Evolutionary conservation across 2,329 filamentous ascomycete species (phyloP), one percentile per base, ranked within the genome.

Genomic region (Pseudogymnoascus sp.): DNA sequence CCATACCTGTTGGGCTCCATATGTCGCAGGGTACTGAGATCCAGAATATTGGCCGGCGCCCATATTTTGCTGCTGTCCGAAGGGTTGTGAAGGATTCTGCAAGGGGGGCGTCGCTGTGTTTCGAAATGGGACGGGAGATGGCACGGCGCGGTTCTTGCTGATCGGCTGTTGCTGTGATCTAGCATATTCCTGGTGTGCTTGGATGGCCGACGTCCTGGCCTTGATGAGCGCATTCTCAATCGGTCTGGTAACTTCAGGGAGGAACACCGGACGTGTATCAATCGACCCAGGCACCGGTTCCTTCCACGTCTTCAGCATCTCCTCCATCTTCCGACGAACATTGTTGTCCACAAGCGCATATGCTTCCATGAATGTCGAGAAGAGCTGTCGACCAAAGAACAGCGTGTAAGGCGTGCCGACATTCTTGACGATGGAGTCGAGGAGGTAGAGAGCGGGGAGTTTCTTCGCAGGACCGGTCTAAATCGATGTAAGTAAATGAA

Each of bases 371-470:
- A 96, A 99, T 3, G 90, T 97, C 67, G 86, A 83, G 74, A 92
- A 97, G 37, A 99, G 82, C 69, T 92, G 92, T 38, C 90, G 86
- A 58, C 92, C 90, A 65, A 99, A 88, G 73, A 96, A 97, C 10
- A 97, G 80, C 0, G 92, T 97, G 74, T 99, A 99, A 6, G 94
- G 94, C 0, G 92, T 96, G 63, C 94, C 94, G 63, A 99, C 91
- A 77, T 99, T 97, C 75, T 99, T 99, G 71, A 95, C 92, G 63
- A 99, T 92, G 13, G 92, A 97, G 75, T 99, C 94, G 70, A 99
- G 86, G 65, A 99, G 90, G 75, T 97, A 99, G 26, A 99, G 81
- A n/a, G 94, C 90, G 15, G 94, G 92, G 2, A 99, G 79, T 71
- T 97, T 99, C 73, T 91, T 92, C 63, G 84, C 82, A 37, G 94